Conservation (phyloP, 2,329 filamentous ascomycete species). For the Arthroderma sp. region DNA sequence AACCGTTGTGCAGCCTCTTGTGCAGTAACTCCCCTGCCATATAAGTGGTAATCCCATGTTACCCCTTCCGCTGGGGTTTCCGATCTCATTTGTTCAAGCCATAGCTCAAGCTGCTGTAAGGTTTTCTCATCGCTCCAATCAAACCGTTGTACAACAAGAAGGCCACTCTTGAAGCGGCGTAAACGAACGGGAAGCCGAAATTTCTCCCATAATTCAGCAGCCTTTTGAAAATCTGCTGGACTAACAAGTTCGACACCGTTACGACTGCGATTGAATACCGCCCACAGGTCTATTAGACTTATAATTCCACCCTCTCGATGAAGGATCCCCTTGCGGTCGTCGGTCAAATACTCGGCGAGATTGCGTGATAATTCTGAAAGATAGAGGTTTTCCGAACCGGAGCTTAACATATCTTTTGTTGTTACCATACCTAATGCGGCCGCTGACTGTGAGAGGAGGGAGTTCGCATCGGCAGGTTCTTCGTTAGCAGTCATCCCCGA, state of each 20-base stretch:
- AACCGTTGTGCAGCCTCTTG: constrained; percentile 82
- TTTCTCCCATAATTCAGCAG: constrained; percentile 75
- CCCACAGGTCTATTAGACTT: constrained; percentile 81
- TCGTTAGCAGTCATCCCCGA: constrained; percentile 42
- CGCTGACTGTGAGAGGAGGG: constrained; percentile 66
- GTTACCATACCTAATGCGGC: constrained; percentile 79
- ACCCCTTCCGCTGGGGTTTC: constrained; percentile 52
- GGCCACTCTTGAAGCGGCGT: constrained; percentile 78
- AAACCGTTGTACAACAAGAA: constrained; percentile 82
- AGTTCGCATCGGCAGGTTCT: constrained; percentile 55
- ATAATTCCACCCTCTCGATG: constrained; percentile 75
- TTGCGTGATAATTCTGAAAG: constrained; percentile 75
- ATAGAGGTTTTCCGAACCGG: constrained; percentile 72
- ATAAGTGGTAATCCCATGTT: constrained; percentile 61
- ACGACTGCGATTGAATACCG: constrained; percentile 82
- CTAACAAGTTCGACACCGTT: constrained; percentile 91
- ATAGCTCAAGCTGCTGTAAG: constrained; percentile 58
- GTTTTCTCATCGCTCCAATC: constrained; percentile 88
- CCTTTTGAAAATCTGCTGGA: constrained; percentile 81
- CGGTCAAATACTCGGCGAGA: constrained; percentile 76
- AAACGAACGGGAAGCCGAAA: constrained; percentile 75
- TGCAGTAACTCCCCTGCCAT: constrained; percentile 75
- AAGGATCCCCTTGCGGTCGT: constrained; percentile 66
- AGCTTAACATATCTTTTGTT: constrained; percentile 82
- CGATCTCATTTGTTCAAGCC: constrained; percentile 61